These are phyloP conservation scores for Clavulina sp. DNA, from an alignment of 768 basidiomycete species.

Conservation along the genomic window DNA sequence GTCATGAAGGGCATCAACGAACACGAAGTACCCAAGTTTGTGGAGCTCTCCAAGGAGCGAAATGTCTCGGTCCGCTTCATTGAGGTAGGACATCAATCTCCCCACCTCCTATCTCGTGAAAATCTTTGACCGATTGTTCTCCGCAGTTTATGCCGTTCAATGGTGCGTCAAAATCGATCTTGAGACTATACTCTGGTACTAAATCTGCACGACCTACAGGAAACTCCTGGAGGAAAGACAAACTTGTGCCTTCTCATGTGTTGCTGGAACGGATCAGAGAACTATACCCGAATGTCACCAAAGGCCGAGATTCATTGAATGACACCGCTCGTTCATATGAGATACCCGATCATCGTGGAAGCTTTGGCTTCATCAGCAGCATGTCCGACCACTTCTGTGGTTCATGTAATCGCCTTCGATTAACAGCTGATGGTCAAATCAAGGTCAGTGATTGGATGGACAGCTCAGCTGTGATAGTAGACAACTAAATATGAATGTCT, in stretches of 20 bases:
- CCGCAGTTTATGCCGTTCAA: constrained; percentile 72
- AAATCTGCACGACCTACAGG: constrained; percentile 38
- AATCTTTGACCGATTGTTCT: not conserved
- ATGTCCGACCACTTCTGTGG: constrained; percentile 90
- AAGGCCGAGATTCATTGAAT: constrained; percentile 47
- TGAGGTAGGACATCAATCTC: constrained; percentile 24
- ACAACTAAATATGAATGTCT: not conserved
- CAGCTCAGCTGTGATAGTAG: not conserved
- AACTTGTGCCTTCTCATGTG: constrained; percentile 63
- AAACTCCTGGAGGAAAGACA: constrained; percentile 68
- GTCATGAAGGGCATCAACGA: constrained; percentile 71
- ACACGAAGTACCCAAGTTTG: constrained; percentile 59
- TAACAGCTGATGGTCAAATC: constrained; percentile 84
- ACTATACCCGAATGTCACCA: constrained; percentile 33
- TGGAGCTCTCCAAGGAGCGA: constrained; percentile 50
- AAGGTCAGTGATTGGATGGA: constrained; percentile 32
- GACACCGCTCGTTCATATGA: constrained; percentile 71
- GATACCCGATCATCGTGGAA: constrained; percentile 52
- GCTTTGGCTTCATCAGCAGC: constrained; percentile 76
- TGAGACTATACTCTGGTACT: too few relatives aligned
- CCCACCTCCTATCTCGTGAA: not conserved
- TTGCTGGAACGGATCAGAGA: constrained; percentile 34
- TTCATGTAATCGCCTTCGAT: constrained; percentile 63
- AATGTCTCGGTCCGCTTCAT: constrained; percentile 67
- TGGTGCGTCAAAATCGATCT: constrained; percentile 40